phyloP scores from a whole-genome alignment of 768 basidiomycete species.

The Ramaria rubella region DNA sequence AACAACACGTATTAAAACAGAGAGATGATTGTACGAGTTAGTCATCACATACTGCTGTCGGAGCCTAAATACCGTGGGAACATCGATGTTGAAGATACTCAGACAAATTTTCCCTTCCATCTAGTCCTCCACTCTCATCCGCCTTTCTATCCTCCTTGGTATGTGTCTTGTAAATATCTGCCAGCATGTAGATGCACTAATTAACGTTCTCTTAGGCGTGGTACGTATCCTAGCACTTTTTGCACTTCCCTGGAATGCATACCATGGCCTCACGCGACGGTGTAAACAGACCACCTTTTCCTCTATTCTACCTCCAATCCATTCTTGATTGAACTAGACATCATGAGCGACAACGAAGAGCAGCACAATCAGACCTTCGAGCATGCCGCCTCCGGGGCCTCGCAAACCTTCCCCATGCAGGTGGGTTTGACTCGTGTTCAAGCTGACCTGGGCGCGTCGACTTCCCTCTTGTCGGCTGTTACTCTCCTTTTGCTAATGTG shows the following conservation, averaged over 20 bases:
- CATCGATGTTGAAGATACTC: slow-evolving; percentile 8
- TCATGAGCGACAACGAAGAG: slow-evolving; percentile 63
- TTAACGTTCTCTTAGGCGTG: slow-evolving; percentile 1
- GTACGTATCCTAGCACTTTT: not conserved
- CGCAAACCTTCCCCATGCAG: slow-evolving; percentile 77
- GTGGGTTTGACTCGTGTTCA: too few species aligned
- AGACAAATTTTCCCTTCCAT: slow-evolving; percentile 3
- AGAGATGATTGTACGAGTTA: not conserved
- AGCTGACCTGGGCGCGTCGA: not conserved
- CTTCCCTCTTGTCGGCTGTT: not conserved
- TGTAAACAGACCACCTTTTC: not conserved
- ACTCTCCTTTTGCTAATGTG: not conserved
- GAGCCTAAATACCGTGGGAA: slow-evolving; percentile 8
- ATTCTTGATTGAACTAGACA: not conserved
- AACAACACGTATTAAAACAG: not conserved
- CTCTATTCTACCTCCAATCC: slow-evolving; percentile 6
- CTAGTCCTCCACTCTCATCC: not conserved
- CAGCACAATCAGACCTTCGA: slow-evolving; percentile 83
- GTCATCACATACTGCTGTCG: not conserved
- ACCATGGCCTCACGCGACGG: not conserved
- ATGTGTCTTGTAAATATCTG: not conserved
- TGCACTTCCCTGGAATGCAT: not conserved
- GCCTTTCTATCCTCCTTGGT: not conserved
- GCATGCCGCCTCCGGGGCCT: slow-evolving; percentile 71
- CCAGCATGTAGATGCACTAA: not conserved